A percentile compares a stretch with the other conserved stretches of the same genome.
Conservation (phyloP, 2,329 filamentous ascomycete genomes). For the Malbranchea cinnamomea region DNA sequence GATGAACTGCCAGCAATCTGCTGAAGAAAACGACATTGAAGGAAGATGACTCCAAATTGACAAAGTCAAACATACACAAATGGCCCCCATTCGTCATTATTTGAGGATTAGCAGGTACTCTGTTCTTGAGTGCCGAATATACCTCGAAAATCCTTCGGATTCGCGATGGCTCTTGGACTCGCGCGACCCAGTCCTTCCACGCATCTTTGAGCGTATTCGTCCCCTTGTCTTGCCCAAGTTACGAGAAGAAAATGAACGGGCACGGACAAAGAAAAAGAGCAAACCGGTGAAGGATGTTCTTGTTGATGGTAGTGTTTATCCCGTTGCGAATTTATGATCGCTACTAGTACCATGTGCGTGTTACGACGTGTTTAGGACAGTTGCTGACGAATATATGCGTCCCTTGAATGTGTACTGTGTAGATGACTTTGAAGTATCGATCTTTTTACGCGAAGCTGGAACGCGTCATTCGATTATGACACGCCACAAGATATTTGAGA, state of each 20-base stretch:
- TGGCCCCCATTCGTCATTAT: slow-evolving; percentile 82
- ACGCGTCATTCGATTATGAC: slow-evolving; percentile 75
- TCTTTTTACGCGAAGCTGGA: slow-evolving; percentile 78
- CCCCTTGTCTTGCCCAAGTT: slow-evolving; percentile 83
- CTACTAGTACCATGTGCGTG: too few relatives aligned
- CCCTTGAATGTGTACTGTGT: slow-evolving; percentile 7
- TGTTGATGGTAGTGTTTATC: slow-evolving; percentile 47
- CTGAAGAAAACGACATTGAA: too few relatives aligned
- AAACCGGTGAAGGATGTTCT: slow-evolving; percentile 80
- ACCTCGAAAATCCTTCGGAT: slow-evolving; percentile 79
- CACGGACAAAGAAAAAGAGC: slow-evolving; percentile 54
- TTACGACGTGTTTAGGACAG: slow-evolving; percentile 5
- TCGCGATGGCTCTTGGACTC: slow-evolving; percentile 71
- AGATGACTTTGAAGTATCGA: slow-evolving; percentile 93
- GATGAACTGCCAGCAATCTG: too few relatives aligned
- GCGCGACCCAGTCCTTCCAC: slow-evolving; percentile 59
- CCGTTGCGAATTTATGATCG: too few relatives aligned
- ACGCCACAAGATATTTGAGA: slow-evolving; percentile 65
- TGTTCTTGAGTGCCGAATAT: slow-evolving; percentile 91
- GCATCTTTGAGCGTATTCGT: slow-evolving; percentile 70
- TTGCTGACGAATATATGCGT: slow-evolving; percentile 3
- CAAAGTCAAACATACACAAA: too few relatives aligned
- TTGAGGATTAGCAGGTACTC: slow-evolving; percentile 85
- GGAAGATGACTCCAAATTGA: neutral
- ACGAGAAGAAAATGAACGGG: slow-evolving; percentile 60